Percentiles rank a stretch among this genome's conserved stretches.
phyloP scores from a whole-genome alignment of 495 filamentous ascomycete genomes.

The Trichoderma virens region DNA sequence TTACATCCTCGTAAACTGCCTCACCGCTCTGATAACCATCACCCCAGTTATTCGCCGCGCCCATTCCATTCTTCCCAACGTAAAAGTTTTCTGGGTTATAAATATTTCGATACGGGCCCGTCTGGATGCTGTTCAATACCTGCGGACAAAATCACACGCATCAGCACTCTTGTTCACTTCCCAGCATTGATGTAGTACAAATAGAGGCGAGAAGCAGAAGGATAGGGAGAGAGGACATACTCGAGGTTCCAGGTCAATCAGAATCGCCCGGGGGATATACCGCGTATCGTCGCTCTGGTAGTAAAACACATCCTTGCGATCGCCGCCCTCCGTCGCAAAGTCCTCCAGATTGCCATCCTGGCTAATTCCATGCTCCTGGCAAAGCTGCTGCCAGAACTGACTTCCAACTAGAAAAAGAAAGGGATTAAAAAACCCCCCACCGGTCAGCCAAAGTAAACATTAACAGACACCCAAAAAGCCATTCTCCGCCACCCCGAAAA shows the following conservation, averaged over 20 bases:
- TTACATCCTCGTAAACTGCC: slow-evolving; percentile 86
- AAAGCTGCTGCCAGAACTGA: slow-evolving; percentile 96
- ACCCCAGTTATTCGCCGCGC: slow-evolving; percentile 97
- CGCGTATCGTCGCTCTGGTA: slow-evolving; percentile 97
- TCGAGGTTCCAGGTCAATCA: slow-evolving; percentile 89
- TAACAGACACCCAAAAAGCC: not conserved
- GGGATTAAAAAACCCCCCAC: too few species aligned
- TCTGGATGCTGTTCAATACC: slow-evolving; percentile 89
- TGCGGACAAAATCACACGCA: slow-evolving; percentile 20
- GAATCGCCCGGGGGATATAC: slow-evolving; percentile 93
- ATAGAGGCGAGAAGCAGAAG: not conserved
- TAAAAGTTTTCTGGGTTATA: slow-evolving; percentile 99
- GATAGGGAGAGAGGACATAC: slow-evolving; percentile 37
- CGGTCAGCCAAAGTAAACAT: slow-evolving; percentile 13
- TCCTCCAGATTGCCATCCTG: slow-evolving; percentile 95
- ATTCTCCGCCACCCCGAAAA: not conserved
- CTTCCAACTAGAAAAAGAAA: slow-evolving; percentile 58
- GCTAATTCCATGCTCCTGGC: slow-evolving; percentile 94
- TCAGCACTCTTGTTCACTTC: not conserved
- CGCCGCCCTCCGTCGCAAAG: slow-evolving; percentile 91
- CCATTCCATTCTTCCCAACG: slow-evolving; percentile 80
- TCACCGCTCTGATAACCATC: slow-evolving; percentile 92
- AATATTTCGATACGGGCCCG: slow-evolving; percentile 89
- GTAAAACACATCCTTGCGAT: slow-evolving; percentile 98
- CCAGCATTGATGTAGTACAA: not conserved